A percentile compares a stretch with the other conserved stretches of the same genome.
Evolutionary conservation across 495 filamentous ascomycete species (phyloP).

Genomic region (Penicillium lividum): DNA sequence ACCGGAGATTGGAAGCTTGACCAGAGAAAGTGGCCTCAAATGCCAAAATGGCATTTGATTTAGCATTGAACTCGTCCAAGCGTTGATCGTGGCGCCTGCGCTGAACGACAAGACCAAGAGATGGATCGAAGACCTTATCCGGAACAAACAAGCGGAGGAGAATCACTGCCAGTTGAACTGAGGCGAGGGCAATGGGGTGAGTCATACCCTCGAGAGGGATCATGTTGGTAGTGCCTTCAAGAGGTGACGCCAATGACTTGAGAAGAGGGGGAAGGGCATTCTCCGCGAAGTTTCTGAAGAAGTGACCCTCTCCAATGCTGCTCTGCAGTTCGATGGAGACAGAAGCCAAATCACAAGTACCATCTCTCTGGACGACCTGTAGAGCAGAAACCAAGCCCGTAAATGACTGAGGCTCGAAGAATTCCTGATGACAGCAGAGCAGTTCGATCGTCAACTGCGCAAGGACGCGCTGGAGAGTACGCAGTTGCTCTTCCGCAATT

Average conservation of each 20-base stretch:
- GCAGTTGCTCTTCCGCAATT: constrained; percentile 48
- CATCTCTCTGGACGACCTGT: constrained; percentile 24
- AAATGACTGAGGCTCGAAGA: constrained; percentile 35
- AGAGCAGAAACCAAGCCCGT: constrained; percentile 30
- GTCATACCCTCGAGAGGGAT: constrained; percentile 15
- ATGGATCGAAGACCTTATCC: constrained; percentile 82
- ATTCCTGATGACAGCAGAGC: constrained; percentile 42
- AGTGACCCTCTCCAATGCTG: constrained; percentile 33
- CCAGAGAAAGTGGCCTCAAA: constrained; percentile 72
- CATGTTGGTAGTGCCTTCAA: constrained; percentile 2
- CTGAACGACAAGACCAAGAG: constrained; percentile 72
- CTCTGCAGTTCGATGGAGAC: constrained; percentile 22
- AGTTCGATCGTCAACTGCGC: constrained; percentile 51
- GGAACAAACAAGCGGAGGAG: constrained; percentile 79
- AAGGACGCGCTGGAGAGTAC: constrained; percentile 48
- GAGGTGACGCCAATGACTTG: constrained; percentile 20
- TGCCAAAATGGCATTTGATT: constrained; percentile 58
- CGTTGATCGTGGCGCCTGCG: constrained; percentile 62
- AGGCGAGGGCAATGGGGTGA: constrained; percentile 31
- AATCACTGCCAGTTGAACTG: constrained; percentile 43
- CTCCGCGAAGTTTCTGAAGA: constrained; percentile 36
- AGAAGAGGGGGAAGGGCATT: constrained; percentile 37
- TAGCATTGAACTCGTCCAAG: constrained; percentile 51
- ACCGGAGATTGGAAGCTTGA: constrained; percentile 61
- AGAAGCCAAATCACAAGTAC: constrained; percentile 7